These are phyloP conservation scores for Talaromyces albobiverticillius DNA, from an alignment of 2,329 filamentous ascomycete genomes.

Conservation along the genomic window DNA sequence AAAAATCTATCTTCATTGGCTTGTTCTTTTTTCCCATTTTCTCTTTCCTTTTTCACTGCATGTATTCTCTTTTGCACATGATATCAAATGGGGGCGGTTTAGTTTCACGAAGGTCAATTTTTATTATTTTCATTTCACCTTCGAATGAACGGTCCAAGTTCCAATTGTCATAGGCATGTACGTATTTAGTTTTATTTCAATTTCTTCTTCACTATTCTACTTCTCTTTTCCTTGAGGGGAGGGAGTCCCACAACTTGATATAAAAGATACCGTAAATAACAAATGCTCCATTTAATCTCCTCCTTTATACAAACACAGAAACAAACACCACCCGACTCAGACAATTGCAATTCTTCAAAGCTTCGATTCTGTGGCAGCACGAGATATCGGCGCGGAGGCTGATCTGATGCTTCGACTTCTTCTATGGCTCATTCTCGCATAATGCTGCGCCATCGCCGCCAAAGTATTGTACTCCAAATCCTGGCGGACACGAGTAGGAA, in stretches of 20 bases:
- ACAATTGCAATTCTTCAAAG: neutral
- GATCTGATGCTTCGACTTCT: neutral
- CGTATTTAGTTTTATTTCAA: neutral
- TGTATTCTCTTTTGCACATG: conserved; percentile 5
- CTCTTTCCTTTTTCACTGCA: neutral
- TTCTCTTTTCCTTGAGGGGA: neutral
- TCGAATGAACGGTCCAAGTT: neutral
- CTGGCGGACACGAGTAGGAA: neutral
- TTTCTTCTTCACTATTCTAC: neutral
- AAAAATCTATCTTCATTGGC: conserved; percentile 7
- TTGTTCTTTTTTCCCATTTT: neutral
- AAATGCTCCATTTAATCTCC: too few relatives aligned
- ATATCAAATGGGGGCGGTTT: conserved; percentile 5
- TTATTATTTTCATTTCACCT: neutral
- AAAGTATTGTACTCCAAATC: neutral
- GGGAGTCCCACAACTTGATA: too few relatives aligned
- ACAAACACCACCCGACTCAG: too few relatives aligned
- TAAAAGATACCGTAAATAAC: too few relatives aligned
- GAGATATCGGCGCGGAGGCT: conserved; percentile 1
- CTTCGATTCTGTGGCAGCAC: neutral
- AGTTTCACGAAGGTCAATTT: neutral
- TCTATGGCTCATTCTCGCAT: neutral
- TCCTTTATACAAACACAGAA: too few relatives aligned
- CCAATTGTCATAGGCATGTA: neutral
- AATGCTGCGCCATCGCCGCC: conserved; percentile 3